A percentile compares a stretch with the other conserved stretches of the same genome.
These are phyloP conservation scores for Botrytis hyacinthi DNA, from an alignment of 2,329 filamentous ascomycete genomes.

Conservation along the genomic window DNA sequence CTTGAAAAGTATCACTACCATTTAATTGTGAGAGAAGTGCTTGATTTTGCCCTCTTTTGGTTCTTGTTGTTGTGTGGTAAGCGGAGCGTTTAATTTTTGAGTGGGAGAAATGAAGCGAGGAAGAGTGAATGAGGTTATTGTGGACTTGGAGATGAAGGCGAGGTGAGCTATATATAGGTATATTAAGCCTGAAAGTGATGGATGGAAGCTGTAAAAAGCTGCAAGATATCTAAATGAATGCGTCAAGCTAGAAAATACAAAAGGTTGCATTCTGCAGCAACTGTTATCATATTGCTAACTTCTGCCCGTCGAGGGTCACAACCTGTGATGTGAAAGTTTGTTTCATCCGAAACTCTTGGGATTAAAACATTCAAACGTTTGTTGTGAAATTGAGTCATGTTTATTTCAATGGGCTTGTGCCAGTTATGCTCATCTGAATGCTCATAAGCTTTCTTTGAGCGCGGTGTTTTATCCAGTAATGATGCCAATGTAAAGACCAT, in stretches of 20 bases:
- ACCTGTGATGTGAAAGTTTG: too few species aligned
- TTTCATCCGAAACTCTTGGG: neutral
- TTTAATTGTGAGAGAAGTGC: neutral
- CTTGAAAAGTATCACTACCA: neutral
- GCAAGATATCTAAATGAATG: neutral
- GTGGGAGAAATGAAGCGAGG: neutral
- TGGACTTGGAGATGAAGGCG: neutral
- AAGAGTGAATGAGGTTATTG: neutral
- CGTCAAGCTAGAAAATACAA: neutral
- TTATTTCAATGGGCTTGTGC: neutral
- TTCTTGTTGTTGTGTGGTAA: neutral
- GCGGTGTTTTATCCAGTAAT: neutral
- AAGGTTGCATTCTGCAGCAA: neutral
- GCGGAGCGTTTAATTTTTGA: neutral
- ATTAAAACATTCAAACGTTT: fast-evolving
- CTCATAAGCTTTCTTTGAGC: neutral
- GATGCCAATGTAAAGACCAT: neutral
- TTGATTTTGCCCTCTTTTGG: neutral
- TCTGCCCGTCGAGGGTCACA: neutral
- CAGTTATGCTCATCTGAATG: neutral
- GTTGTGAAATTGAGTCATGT: fast-evolving
- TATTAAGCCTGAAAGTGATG: neutral
- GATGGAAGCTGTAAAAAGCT: neutral
- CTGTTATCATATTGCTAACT: neutral
- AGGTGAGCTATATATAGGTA: neutral